These are phyloP conservation scores for Dendrothele bispora DNA, from an alignment of 768 basidiomycete genomes.

Conservation along the genomic window DNA sequence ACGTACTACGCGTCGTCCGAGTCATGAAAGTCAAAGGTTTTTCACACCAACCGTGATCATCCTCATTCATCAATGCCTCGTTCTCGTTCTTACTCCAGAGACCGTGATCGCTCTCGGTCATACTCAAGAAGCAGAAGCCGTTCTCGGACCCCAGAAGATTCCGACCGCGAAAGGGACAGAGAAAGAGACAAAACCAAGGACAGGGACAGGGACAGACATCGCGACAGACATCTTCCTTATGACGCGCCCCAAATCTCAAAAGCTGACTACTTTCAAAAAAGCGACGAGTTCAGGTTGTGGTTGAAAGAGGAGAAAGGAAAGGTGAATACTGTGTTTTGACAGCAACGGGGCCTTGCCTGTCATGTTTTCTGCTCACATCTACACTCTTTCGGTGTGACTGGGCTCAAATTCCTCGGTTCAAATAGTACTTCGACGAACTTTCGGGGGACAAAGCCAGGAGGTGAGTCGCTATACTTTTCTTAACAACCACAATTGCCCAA, in stretches of 20 bases:
- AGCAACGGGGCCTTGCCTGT: background rate
- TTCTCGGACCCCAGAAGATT: too few species aligned
- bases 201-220: too few species aligned
- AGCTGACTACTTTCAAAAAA: slow-evolving; percentile 88
- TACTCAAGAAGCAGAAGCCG: too few species aligned
- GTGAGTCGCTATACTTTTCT: slow-evolving; percentile 35
- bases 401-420: background rate
- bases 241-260: slow-evolving; percentile 68
- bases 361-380: background rate
- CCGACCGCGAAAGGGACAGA: too few species aligned
- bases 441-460: slow-evolving; percentile 79
- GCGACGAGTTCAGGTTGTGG: slow-evolving; percentile 81
- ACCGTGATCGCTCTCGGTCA: too few species aligned
- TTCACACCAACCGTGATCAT: too few species aligned
- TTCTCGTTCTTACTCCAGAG: too few species aligned
- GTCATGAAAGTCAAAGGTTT: too few species aligned
- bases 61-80: too few species aligned
- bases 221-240: slow-evolving; percentile 47
- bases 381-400: background rate
- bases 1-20: too few species aligned
- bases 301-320: slow-evolving; percentile 4
- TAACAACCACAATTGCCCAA: too few species aligned
- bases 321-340: background rate
- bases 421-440: slow-evolving; percentile 84
- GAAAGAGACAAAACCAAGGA: too few species aligned